phyloP scores from a whole-genome alignment of 2,329 filamentous ascomycete species.

The Cercospora janseana region DNA sequence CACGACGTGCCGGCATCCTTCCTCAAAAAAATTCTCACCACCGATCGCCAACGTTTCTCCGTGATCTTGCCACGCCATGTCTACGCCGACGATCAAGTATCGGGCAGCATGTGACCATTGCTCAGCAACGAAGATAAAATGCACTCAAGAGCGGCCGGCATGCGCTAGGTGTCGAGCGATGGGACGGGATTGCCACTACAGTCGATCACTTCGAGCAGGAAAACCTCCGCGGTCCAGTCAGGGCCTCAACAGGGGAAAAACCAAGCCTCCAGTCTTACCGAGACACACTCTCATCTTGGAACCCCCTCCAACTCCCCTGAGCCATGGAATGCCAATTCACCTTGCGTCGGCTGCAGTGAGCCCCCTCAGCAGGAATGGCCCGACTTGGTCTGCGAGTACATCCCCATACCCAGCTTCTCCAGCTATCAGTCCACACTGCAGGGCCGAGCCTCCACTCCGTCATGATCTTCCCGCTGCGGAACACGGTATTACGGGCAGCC shows the following conservation, averaged over 20 bases:
- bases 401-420: slow-evolving; percentile 22
- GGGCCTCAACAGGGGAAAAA: slow-evolving; percentile 20
- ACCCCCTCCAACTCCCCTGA: not conserved
- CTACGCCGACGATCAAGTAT: slow-evolving; percentile 23
- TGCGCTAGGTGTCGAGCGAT: slow-evolving; percentile 25
- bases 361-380: slow-evolving; percentile 9
- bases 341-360: slow-evolving; percentile 4
- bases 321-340: slow-evolving; percentile 3
- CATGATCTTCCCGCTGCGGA: slow-evolving; percentile 15
- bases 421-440: slow-evolving; percentile 12
- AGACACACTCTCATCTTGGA: slow-evolving; percentile 13
- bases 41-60: not conserved
- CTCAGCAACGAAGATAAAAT: slow-evolving; percentile 28
- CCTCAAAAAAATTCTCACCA: no score
- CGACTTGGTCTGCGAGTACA: slow-evolving; percentile 13
- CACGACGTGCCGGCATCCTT: no score
- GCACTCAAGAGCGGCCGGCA: slow-evolving; percentile 26
- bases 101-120: slow-evolving; percentile 27
- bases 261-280: slow-evolving; percentile 24
- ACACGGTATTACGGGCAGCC: slow-evolving; percentile 13
- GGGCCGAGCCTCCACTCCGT: slow-evolving; percentile 15
- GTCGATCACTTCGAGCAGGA: slow-evolving; percentile 25
- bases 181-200: slow-evolving; percentile 26
- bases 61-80: not conserved
- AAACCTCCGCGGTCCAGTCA: slow-evolving; percentile 27